Evolutionary conservation across 148 eudicot genomes (phyloP), one percentile per base, ranked within the genome.

Genomic region (Nepenthes mirabilis): DNA sequence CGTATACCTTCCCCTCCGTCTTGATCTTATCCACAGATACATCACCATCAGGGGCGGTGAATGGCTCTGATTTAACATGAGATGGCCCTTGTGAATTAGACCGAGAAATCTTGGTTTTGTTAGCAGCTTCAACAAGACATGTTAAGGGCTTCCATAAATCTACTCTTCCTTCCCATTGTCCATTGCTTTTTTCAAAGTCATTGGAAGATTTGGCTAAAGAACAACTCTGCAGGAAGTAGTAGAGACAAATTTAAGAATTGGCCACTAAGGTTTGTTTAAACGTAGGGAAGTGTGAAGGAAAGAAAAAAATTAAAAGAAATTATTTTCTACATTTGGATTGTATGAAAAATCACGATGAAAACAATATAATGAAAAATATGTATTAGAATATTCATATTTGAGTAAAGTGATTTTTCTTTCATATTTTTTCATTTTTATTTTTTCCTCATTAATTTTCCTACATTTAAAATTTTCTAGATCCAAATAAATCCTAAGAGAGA

Each of bases 131-230:
- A 67, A 86, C 88, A 55, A 91, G 76, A 75, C 71, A 83, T 67
- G 78, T 85, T 63, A 91, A 80, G 33, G 96, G 94, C 62, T 80
- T 88, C 98, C 98, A 91, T 12, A 78, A 75, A 71, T 86, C 94
- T 64, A 53, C 78, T 71, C 82, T 85, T 37, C 83, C 87, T 50
- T 90, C 91, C 76, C 80, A 70, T 13, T 73, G 43, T 52, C 71
- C 82, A 58, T 70, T 65, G 52, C 68, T 77, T 65, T 68, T 75
- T 59, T 72, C 78, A 34, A 59, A 75, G 60, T 73, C 79, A 69
- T 66, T 72, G 55, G 80, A 78, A 53, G 77, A 75, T 62, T 82
- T 85, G 52, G 74, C 72, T 68, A 74, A 74, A 58, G 78, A 69
- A 74, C 78, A 81, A 64, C 75, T 68, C 96, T 91, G 83, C 76